phyloP scores from a whole-genome alignment of 1,284 basidiomycete species.

The Ceratobasidium theobromae region DNA sequence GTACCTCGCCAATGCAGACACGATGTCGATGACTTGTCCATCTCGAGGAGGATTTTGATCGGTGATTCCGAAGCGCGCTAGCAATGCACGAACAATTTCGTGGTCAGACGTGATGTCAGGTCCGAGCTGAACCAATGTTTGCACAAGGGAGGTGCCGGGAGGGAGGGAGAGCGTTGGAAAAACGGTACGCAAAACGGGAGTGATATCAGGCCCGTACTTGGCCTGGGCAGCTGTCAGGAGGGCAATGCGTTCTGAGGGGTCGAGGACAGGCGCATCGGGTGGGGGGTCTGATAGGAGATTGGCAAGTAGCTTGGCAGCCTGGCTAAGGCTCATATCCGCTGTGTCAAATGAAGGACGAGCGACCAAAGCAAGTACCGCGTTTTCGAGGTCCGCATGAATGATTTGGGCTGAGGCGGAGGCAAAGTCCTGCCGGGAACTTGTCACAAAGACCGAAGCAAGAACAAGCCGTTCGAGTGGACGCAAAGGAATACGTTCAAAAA shows the following conservation, averaged over 20 bases:
- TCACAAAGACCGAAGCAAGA: conserved; percentile 70
- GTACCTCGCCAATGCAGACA: conserved; percentile 62
- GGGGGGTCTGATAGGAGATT: conserved; percentile 72
- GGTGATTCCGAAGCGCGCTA: conserved; percentile 70
- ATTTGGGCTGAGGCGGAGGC: conserved; percentile 63
- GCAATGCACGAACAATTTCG: conserved; percentile 65
- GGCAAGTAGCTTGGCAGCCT: conserved; percentile 74
- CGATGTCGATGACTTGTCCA: conserved; percentile 65
- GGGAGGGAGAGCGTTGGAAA: conserved; percentile 67
- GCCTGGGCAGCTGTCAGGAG: conserved; percentile 70
- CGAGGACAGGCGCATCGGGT: conserved; percentile 65
- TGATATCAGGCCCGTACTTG: conserved; percentile 66
- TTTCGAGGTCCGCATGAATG: conserved; percentile 73
- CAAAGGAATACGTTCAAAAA: conserved; percentile 73
- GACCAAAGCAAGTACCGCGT: conserved; percentile 67
- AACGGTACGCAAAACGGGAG: conserved; percentile 57
- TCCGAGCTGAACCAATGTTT: conserved; percentile 71
- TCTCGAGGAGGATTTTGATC: conserved; percentile 69
- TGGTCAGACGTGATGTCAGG: conserved; percentile 72
- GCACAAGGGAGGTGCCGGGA: conserved; percentile 64
- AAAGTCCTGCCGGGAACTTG: conserved; percentile 71
- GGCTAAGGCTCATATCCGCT: conserved; percentile 70
- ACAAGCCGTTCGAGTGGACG: conserved; percentile 78
- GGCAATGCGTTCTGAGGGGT: conserved; percentile 67
- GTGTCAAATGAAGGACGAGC: conserved; percentile 78